phyloP scores from a whole-genome alignment of 225 moss, liverwort and hornwort species.

The Polytrichum commune region DNA sequence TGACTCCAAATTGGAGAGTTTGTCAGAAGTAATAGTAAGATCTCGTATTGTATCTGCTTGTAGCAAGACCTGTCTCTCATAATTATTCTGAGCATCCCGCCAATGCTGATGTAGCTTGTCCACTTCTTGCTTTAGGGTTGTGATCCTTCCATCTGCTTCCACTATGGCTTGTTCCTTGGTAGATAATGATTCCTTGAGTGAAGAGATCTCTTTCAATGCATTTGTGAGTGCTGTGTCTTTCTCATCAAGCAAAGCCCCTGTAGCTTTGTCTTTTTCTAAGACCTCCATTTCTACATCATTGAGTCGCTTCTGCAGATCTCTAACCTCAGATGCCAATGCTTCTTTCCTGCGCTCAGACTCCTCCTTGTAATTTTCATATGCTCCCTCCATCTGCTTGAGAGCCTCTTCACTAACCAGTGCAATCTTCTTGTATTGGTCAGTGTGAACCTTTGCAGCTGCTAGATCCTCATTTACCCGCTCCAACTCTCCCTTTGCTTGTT shows the following conservation, averaged over 20 bases:
- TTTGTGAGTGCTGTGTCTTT: conserved; percentile 50
- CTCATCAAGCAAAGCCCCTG: conserved; percentile 52
- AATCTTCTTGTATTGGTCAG: conserved; percentile 91
- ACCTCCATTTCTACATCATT: conserved; percentile 58
- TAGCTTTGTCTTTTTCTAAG: conserved; percentile 57
- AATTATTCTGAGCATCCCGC: conserved; percentile 95
- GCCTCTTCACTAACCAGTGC: conserved; percentile 95
- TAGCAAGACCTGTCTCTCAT: conserved; percentile 90
- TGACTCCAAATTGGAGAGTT: conserved; percentile 59
- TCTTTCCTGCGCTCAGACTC: conserved; percentile 90
- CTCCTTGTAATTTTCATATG: conserved; percentile 69
- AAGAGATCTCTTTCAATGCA: conserved; percentile 56
- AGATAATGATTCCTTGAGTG: conserved; percentile 48
- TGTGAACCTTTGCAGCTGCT: conserved; percentile 74
- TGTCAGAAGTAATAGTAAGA: conserved; percentile 66
- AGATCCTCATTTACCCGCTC: conserved; percentile 82
- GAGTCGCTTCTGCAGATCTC: conserved; percentile 52
- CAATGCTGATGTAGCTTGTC: conserved; percentile 85
- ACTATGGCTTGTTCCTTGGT: conserved; percentile 60
- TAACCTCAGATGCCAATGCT: conserved; percentile 69
- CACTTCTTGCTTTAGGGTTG: conserved; percentile 68
- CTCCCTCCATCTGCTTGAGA: conserved; percentile 91
- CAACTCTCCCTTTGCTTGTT: conserved; percentile 79
- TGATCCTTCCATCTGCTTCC: conserved; percentile 63
- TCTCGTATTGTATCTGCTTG: conserved; percentile 95